Conservation (phyloP, 2,329 filamentous ascomycete genomes). For the Arthrinium puccinioides region DNA sequence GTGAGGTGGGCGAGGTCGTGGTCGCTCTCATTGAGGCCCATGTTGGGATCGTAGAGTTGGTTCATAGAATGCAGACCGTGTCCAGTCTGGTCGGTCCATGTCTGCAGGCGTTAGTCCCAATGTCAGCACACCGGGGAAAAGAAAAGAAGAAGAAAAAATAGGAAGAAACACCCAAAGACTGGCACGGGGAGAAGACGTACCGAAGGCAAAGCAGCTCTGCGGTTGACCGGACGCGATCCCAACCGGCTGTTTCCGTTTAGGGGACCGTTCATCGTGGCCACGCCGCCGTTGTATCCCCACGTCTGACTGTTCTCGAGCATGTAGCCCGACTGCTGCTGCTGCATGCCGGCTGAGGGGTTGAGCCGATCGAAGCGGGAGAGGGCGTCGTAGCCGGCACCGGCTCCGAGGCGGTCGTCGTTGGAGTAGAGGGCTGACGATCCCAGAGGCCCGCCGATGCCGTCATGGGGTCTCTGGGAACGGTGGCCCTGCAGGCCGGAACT, state of each 20-base stretch:
- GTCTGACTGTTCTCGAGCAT: slow-evolving; percentile 65
- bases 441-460: slow-evolving; percentile 58
- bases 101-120: slow-evolving; percentile 23
- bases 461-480: slow-evolving; percentile 73
- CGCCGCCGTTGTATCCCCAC: slow-evolving; percentile 63
- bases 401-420: slow-evolving; percentile 58
- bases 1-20: slow-evolving; percentile 24
- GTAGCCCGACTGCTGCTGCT: slow-evolving; percentile 33
- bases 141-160: too few relatives aligned
- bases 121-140: slow-evolving; percentile 8
- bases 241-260: slow-evolving; percentile 57
- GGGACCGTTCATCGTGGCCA: slow-evolving; percentile 54
- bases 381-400: slow-evolving; percentile 51
- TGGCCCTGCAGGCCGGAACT: slow-evolving; percentile 38
- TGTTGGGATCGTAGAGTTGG: slow-evolving; percentile 24
- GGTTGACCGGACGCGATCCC: slow-evolving; percentile 37
- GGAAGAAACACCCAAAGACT: too few relatives aligned
- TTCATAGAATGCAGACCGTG: slow-evolving; percentile 35
- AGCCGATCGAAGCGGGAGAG: slow-evolving; percentile 29
- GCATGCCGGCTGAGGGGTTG: slow-evolving; percentile 16
- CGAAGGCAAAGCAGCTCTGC: slow-evolving; percentile 60
- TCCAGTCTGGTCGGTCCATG: slow-evolving; percentile 41
- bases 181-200: too few relatives aligned
- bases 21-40: slow-evolving; percentile 32
- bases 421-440: slow-evolving; percentile 56